Base-by-base conservation (phyloP, 192 early-diverging fungal species). In the Coemansia sp. region DNA sequence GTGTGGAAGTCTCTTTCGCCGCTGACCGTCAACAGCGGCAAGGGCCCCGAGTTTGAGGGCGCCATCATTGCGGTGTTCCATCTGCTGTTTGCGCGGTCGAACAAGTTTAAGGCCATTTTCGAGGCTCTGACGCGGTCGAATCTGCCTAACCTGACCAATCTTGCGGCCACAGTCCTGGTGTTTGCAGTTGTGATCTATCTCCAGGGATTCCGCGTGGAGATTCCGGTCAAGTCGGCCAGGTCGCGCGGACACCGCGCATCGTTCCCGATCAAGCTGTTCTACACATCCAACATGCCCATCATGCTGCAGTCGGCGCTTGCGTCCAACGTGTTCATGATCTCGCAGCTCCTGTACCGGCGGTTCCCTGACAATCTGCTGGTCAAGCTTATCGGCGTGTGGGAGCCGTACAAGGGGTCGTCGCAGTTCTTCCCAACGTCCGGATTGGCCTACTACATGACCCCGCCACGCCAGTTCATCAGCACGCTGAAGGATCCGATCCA, bases 261-360 rank as follows among this genome's bases (percentile, higher is more conserved):
- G 65, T 99, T 96, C 87, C 98, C 98, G 60, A 89, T 99, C 90
- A 99, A 99, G 89, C 86, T 99, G 50, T 98, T 99, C 85, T 99
- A 99, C 88, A 99, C 98, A 42, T 98, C 96, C 71, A 99, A 98
- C 87, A 99, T 99, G 98, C 95, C 98, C 57, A 98, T 99, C 76
- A 98, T 99, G 98, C 90, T 98, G 64, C 96, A 98, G 85, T 98
- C 96, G 39, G 95, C 98, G 46, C 85, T 99, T 66, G 91, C 94
- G 44, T 97, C 95, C 63, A 94, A 99, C 72, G 86, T 97, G 63
- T 99, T 97, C 82, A 93, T 99, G 87, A 94, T 99, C 81, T 97
- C 95, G 25, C 98, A 99, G 88, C 87, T 98, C 80, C 86, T 98
- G 67, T 97, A 93, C 91, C 96, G 93, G 85, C 86, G 97, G 61